Conservation (phyloP, 176 grass and related monocot species). For the Oryza longistaminata region DNA sequence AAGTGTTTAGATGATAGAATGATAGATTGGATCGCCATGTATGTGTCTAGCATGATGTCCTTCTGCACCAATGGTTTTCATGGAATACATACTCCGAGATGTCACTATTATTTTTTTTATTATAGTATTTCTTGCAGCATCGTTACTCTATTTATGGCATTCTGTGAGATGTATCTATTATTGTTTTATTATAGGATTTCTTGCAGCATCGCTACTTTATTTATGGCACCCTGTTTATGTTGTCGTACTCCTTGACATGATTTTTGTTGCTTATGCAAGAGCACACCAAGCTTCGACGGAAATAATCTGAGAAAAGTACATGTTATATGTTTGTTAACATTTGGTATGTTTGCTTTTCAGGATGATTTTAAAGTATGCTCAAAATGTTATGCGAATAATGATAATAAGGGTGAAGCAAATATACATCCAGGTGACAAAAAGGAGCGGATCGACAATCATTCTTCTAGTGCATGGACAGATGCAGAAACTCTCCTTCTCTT, state of each 20-base stretch:
- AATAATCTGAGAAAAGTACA: slow-evolving; percentile 14
- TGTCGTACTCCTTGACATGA: not conserved
- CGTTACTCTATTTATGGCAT: not conserved
- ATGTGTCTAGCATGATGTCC: not conserved
- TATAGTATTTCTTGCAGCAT: not conserved
- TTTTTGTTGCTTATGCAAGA: not conserved
- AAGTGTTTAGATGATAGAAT: not conserved
- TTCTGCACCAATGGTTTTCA: slow-evolving; percentile 11
- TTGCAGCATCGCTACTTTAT: not conserved
- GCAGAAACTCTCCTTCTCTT: slow-evolving; percentile 89
- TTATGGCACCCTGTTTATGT: not conserved
- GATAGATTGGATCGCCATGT: not conserved
- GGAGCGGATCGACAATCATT: slow-evolving; percentile 30
- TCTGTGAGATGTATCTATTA: not conserved
- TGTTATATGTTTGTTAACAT: slow-evolving; percentile 1
- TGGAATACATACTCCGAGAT: not conserved
- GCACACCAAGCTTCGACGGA: not conserved
- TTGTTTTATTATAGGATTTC: not conserved
- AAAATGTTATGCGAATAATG: slow-evolving; percentile 63
- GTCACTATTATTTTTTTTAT: not conserved
- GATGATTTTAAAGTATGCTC: slow-evolving; percentile 68
- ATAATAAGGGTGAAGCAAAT: slow-evolving; percentile 40
- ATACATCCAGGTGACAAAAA: slow-evolving; percentile 35
- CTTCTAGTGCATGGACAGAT: slow-evolving; percentile 68
- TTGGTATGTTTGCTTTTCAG: slow-evolving; percentile 49